Base-by-base conservation (phyloP, 2,329 filamentous ascomycete species). In the Cephalotrichum gorgonifer region DNA sequence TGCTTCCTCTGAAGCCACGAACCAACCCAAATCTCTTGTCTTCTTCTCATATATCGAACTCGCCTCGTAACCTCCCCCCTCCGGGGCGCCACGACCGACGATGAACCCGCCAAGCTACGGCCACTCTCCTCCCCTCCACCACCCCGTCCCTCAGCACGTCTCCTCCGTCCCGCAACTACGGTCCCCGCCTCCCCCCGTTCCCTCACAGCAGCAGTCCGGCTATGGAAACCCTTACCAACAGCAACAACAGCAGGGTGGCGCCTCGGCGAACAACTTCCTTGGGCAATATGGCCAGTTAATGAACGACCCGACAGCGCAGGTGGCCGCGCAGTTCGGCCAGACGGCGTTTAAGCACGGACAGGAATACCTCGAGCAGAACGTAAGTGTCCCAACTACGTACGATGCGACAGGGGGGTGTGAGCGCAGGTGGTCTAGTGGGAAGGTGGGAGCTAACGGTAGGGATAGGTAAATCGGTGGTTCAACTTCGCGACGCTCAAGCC, bases 131-230 rank as follows among this genome's bases (percentile, higher is more conserved):
- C 90, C 91, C 56, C 82, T 97, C 58, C 93, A 97, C 69, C 93
- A 97, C 65, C 93, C 93, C 51, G 89, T 97, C 51, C 93, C 93
- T 54, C 93, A 98, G 69, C 93, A 98, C 75, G 91, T 97, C 60
- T 97, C 93, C 62, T 95, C 90, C 51, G 93, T 98, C 45, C 93
- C 93, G 42, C 93, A 97, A 71, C 82, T 98, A 65, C 84, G 94
- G 67, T 97, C 93, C 51, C 93, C 93, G 53, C 91, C 87, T 51
- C 86, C 88, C 53, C 90, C 88, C 47, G 79, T 81, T 33, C 76
- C 76, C 51, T 83, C 81, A 55, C 53, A 30, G 48, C 48, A 81
- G 57, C 75, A 77, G 53, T 72, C 74, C 54, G 74, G 76, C 56
- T 83, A 70, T 43, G 76, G 83, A 46, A 89, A 87, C 60, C 83